A percentile compares a stretch with the other conserved stretches of the same genome.
Conservation (phyloP, 495 filamentous ascomycete species). For the Aspergillus affinis region DNA sequence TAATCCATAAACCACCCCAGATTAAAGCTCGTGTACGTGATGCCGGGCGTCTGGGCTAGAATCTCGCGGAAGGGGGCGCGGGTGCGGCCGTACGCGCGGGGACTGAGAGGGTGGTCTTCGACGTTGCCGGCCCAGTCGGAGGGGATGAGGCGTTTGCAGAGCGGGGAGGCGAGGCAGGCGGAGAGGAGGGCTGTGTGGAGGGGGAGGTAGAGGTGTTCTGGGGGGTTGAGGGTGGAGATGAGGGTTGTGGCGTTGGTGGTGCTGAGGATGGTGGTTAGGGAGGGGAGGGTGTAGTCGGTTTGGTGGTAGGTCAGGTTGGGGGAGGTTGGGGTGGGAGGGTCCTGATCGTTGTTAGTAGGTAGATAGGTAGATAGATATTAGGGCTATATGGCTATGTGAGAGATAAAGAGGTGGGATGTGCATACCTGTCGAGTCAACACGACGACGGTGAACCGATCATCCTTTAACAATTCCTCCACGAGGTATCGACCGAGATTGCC, state of each 20-base stretch:
- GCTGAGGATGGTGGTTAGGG: slow-evolving; percentile 10
- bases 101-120: slow-evolving; percentile 20
- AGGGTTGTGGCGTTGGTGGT: slow-evolving; percentile 6
- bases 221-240: slow-evolving; percentile 16
- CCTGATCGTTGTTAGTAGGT: background rate
- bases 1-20: slow-evolving; percentile 32
- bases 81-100: slow-evolving; percentile 16
- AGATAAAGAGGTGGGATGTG: too few species aligned
- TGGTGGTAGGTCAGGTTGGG: background rate
- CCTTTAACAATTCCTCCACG: background rate
- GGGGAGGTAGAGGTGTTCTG: slow-evolving; percentile 4
- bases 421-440: background rate
- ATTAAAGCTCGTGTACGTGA: slow-evolving; percentile 25
- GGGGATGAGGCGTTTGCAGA: slow-evolving; percentile 30
- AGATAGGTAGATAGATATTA: too few species aligned
- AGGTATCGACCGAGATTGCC: background rate
- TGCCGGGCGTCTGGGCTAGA: background rate
- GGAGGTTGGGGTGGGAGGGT: too few species aligned
- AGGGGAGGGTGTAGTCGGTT: slow-evolving; percentile 14
- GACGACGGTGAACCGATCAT: background rate
- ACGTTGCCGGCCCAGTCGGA: slow-evolving; percentile 26
- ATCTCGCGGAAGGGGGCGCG: slow-evolving; percentile 20
- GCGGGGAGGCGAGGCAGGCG: slow-evolving; percentile 13
- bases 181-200: slow-evolving; percentile 14
- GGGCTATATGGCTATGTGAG: too few species aligned